Conservation (phyloP, 345 rosid genomes). For the Ceriops decandra region DNA sequence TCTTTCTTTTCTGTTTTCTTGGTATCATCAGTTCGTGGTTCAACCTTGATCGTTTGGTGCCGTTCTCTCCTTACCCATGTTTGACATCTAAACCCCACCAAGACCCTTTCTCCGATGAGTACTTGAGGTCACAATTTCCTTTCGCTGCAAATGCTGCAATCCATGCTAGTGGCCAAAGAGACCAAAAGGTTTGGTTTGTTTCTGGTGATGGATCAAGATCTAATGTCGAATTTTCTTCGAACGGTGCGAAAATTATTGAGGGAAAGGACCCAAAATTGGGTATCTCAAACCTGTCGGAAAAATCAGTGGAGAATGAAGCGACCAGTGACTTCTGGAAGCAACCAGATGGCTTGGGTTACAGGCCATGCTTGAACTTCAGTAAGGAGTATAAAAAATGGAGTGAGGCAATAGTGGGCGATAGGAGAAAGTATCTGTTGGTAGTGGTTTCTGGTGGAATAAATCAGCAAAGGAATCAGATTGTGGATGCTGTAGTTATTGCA, state of each 20-base stretch:
- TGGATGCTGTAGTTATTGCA: conserved; percentile 95
- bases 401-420: conserved; percentile 36
- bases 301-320: conserved; percentile 11
- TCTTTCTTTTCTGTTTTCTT: conserved; percentile 54
- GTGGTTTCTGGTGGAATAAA: conserved; percentile 95
- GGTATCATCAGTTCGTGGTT: conserved; percentile 45
- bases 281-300: conserved; percentile 12
- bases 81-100: conserved; percentile 23
- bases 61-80: conserved; percentile 53
- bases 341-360: conserved; percentile 86
- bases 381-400: conserved; percentile 49
- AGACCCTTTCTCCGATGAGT: conserved; percentile 16
- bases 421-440: conserved; percentile 70
- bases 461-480: conserved; percentile 99
- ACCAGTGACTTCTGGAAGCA: conserved; percentile 79
- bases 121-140: conserved; percentile 18
- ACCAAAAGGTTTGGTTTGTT: conserved; percentile 7
- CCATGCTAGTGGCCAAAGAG: not conserved
- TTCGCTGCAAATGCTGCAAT: conserved; percentile 19
- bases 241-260: not conserved
- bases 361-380: conserved; percentile 67
- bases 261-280: not conserved
- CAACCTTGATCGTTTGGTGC: conserved; percentile 45
- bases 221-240: not conserved
- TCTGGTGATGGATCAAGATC: conserved; percentile 17